phyloP scores from a whole-genome alignment of 2,329 filamentous ascomycete species.

The Cladosporium halotolerans region DNA sequence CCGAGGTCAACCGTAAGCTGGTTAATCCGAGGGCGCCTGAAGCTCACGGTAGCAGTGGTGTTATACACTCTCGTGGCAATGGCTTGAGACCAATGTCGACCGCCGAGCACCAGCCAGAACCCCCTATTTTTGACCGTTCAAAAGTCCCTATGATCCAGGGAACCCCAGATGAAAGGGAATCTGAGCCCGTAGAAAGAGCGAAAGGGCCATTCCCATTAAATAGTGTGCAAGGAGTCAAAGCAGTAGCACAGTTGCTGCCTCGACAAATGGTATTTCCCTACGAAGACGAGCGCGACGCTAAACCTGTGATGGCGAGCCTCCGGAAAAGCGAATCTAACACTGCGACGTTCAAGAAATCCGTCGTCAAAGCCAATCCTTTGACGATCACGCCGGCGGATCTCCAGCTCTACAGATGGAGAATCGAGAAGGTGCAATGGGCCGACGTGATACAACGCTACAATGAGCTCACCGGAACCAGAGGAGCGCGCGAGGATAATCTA shows the following conservation, averaged over 20 bases:
- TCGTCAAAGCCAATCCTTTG: background rate
- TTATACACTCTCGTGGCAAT: too few relatives aligned
- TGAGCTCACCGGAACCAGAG: background rate
- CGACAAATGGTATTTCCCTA: background rate
- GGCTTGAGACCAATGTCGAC: too few relatives aligned
- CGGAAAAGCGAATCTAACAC: too few relatives aligned
- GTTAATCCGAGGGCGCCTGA: too few relatives aligned
- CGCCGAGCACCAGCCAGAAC: too few relatives aligned
- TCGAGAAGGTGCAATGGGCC: background rate
- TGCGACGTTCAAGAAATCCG: background rate
- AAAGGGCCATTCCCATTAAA: background rate
- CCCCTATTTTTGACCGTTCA: too few relatives aligned
- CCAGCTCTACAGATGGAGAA: conserved; percentile 2
- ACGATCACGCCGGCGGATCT: background rate
- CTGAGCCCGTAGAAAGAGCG: background rate
- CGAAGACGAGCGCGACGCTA: background rate
- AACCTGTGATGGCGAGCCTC: too few relatives aligned
- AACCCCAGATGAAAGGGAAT: background rate
- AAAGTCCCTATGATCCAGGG: too few relatives aligned
- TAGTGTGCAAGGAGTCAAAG: background rate
- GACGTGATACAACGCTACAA: background rate
- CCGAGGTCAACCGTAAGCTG: too few relatives aligned
- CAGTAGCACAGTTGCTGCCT: background rate
- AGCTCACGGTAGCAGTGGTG: too few relatives aligned
- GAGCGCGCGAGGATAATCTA: background rate